These are phyloP conservation scores for Camellia oleifera DNA, from an alignment of 179 eudicot genomes.

Conservation along the genomic window DNA sequence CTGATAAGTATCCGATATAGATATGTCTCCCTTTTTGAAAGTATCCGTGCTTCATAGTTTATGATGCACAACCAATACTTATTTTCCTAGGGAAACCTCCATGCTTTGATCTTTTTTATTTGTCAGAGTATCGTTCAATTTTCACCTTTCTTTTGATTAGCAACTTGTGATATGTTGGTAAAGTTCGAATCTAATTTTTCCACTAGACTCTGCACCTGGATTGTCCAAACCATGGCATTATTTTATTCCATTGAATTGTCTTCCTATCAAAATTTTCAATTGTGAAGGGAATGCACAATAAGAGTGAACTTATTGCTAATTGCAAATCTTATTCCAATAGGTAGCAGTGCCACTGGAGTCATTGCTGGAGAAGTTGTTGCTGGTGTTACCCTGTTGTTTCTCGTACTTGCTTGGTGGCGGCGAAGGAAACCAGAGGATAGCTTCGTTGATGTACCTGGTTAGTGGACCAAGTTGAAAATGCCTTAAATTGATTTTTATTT, in stretches of 20 bases:
- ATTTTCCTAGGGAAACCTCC: background rate
- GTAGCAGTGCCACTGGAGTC: slow-evolving; percentile 72
- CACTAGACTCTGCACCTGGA: background rate
- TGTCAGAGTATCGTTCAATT: background rate
- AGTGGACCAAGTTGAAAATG: slow-evolving; percentile 18
- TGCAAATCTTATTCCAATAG: slow-evolving; percentile 35
- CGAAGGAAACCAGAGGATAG: slow-evolving; percentile 72
- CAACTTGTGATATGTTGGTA: background rate
- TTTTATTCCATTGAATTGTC: background rate
- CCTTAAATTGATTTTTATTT: background rate
- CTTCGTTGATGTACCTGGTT: slow-evolving; percentile 97
- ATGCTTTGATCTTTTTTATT: background rate
- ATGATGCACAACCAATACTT: background rate
- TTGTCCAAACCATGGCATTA: background rate
- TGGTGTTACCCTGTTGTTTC: slow-evolving; percentile 87
- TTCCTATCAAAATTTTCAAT: background rate
- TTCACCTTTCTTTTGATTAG: background rate
- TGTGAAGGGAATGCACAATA: background rate
- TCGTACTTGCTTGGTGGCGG: slow-evolving; percentile 74
- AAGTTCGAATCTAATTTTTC: background rate
- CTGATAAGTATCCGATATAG: no score
- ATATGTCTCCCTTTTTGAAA: no score
- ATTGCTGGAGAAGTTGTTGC: slow-evolving; percentile 98
- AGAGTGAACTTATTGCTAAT: background rate
- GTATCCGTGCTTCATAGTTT: no score